A percentile compares a stretch with the other conserved stretches of the same genome.
phyloP scores from a whole-genome alignment of 2,329 filamentous ascomycete species.

The Microthyrium microscopicum region DNA sequence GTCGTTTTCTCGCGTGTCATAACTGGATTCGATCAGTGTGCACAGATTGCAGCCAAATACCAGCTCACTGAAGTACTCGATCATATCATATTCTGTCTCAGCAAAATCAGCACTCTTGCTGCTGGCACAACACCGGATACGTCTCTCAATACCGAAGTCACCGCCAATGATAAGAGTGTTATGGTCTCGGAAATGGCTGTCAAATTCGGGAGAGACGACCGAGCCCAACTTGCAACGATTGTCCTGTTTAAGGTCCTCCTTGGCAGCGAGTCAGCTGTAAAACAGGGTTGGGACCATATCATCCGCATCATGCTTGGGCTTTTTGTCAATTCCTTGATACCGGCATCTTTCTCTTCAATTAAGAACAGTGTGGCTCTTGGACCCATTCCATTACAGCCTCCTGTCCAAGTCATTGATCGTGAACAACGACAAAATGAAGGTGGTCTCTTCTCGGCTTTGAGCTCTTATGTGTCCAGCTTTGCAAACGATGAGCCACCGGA shows the following conservation, averaged over 20 bases:
- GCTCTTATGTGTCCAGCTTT: slow-evolving; percentile 96
- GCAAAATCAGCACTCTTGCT: slow-evolving; percentile 77
- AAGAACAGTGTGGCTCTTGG: slow-evolving; percentile 54
- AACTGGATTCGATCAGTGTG: slow-evolving; percentile 89
- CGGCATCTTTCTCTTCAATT: slow-evolving; percentile 54
- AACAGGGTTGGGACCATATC: slow-evolving; percentile 53
- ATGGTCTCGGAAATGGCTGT: slow-evolving; percentile 99
- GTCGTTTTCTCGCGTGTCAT: slow-evolving; percentile 88
- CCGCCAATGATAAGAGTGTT: slow-evolving; percentile 77
- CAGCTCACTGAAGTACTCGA: slow-evolving; percentile 73
- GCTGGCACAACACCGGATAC: slow-evolving; percentile 65
- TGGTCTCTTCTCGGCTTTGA: slow-evolving; percentile 84
- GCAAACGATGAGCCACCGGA: slow-evolving; percentile 95
- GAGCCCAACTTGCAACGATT: slow-evolving; percentile 82
- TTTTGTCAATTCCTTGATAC: slow-evolving; percentile 86
- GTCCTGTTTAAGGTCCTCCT: slow-evolving; percentile 89
- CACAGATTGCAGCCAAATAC: slow-evolving; percentile 77
- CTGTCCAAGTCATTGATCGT: slow-evolving; percentile 83
- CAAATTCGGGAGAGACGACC: slow-evolving; percentile 83
- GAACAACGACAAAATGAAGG: slow-evolving; percentile 61
- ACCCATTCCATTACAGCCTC: slow-evolving; percentile 74
- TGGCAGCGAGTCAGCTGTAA: slow-evolving; percentile 63
- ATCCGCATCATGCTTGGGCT: slow-evolving; percentile 88
- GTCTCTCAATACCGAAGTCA: slow-evolving; percentile 82
- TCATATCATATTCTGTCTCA: slow-evolving; percentile 78